Percentiles rank a stretch among this genome's conserved stretches.
phyloP scores from a whole-genome alignment of 495 filamentous ascomycete species.

The Aspergillus heteromorphus region DNA sequence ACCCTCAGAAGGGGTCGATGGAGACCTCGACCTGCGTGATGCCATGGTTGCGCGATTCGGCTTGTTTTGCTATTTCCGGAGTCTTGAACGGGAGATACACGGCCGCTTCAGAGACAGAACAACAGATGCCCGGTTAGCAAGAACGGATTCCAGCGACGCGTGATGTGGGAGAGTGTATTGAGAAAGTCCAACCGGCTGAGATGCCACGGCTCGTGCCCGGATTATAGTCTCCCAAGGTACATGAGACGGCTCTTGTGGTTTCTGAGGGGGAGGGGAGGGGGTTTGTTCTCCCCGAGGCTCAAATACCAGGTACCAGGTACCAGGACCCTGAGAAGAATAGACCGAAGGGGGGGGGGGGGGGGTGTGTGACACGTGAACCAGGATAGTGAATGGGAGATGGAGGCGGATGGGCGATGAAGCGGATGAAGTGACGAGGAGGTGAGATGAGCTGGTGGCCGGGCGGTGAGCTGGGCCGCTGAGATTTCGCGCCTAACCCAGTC shows the following conservation, averaged over 20 bases:
- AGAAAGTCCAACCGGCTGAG: constrained; percentile 47
- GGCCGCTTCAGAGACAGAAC: constrained; percentile 25
- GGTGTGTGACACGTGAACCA: no score
- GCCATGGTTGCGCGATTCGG: constrained; percentile 31
- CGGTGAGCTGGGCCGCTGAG: constrained; percentile 8
- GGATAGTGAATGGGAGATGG: neutral
- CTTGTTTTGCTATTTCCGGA: no score
- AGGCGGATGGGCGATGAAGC: neutral
- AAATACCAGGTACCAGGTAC: no score
- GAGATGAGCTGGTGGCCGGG: neutral
- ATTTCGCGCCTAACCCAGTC: constrained; percentile 17
- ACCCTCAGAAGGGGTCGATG: constrained; percentile 62
- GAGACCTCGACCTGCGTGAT: constrained; percentile 39
- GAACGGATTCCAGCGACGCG: constrained; percentile 13
- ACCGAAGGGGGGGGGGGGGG: no score
- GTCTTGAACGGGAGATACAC: no score
- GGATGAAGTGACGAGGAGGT: neutral
- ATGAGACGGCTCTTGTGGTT: constrained; percentile 15
- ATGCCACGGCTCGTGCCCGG: constrained; percentile 23
- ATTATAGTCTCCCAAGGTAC: constrained; percentile 14
- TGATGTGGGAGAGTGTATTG: constrained; percentile 19
- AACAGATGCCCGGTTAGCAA: constrained; percentile 24
- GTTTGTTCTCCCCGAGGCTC: no score
- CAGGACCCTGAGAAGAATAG: no score
- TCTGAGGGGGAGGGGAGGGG: neutral